Evolutionary conservation across 2,329 filamentous ascomycete genomes (phyloP).

Genomic region (Colletotrichum karsti): DNA sequence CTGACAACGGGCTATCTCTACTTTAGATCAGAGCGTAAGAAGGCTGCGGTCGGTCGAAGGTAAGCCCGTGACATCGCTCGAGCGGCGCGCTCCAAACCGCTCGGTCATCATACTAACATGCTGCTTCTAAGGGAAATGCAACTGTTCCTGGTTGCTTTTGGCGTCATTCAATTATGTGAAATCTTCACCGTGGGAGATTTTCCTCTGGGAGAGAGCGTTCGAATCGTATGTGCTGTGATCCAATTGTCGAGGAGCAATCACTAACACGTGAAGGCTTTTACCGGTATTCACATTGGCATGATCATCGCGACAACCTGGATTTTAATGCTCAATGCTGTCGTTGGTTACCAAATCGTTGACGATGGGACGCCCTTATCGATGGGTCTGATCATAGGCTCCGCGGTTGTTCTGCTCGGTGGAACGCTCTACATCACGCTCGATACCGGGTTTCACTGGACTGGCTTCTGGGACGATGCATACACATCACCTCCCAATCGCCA

Average conservation of each 20-base stretch:
- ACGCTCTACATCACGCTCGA: constrained; percentile 97
- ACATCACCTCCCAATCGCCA: constrained; percentile 68
- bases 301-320: constrained; percentile 92
- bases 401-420: constrained; percentile 79
- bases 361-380: constrained; percentile 90
- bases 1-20: constrained; percentile 72
- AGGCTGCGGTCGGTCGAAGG: constrained; percentile 93
- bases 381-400: constrained; percentile 77
- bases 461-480: constrained; percentile 73
- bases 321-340: constrained; percentile 87
- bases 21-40: constrained; percentile 85
- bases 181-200: constrained; percentile 96
- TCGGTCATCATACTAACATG: constrained; percentile 34
- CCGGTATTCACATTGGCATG: constrained; percentile 87
- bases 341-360: constrained; percentile 93
- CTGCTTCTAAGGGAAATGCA: constrained; percentile 93
- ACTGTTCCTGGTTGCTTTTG: constrained; percentile 86
- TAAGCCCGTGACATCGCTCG: constrained; percentile 47
- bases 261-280: constrained; percentile 72
- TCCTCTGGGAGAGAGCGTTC: constrained; percentile 74
- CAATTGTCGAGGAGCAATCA: neutral
- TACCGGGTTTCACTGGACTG: constrained; percentile 87
- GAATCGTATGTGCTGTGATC: constrained; percentile 70
- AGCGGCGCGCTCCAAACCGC: neutral
- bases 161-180: constrained; percentile 90